Conservation (phyloP, 1,284 basidiomycete species). For the Inonotus hispidus region DNA sequence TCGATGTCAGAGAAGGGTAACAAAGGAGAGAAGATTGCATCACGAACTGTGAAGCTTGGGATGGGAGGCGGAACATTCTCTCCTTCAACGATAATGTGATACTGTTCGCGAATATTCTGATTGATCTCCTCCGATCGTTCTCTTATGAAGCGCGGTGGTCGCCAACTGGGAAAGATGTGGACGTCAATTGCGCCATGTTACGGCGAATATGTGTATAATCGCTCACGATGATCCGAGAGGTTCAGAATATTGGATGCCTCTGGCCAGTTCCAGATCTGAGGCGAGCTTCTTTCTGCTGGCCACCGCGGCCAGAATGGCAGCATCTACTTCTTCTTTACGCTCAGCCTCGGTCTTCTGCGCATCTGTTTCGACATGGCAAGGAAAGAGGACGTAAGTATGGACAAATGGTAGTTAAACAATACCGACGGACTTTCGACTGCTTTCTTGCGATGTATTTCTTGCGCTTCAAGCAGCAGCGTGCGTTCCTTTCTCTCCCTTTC, state of each 20-base stretch:
- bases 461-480: constrained; percentile 84
- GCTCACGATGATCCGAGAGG: constrained; percentile 75
- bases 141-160: constrained; percentile 79
- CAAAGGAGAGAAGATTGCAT: neutral
- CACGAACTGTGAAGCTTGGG: constrained; percentile 75
- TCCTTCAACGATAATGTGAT: constrained; percentile 91
- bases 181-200: neutral
- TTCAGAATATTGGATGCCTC: constrained; percentile 89
- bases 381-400: constrained; percentile 11
- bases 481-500: constrained; percentile 78
- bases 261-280: constrained; percentile 88
- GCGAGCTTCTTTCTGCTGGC: constrained; percentile 87
- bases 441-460: constrained; percentile 83
- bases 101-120: constrained; percentile 76
- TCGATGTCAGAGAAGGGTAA: constrained; percentile 13
- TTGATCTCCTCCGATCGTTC: constrained; percentile 67
- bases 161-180: constrained; percentile 57
- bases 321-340: constrained; percentile 84
- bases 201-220: neutral
- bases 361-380: constrained; percentile 44
- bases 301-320: constrained; percentile 87
- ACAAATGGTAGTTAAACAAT: neutral
- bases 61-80: constrained; percentile 93
- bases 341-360: constrained; percentile 81
- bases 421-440: constrained; percentile 66